These are phyloP conservation scores for Wickerhamiella domercqiae DNA, from an alignment of 805 yeast species.

Conservation along the genomic window DNA sequence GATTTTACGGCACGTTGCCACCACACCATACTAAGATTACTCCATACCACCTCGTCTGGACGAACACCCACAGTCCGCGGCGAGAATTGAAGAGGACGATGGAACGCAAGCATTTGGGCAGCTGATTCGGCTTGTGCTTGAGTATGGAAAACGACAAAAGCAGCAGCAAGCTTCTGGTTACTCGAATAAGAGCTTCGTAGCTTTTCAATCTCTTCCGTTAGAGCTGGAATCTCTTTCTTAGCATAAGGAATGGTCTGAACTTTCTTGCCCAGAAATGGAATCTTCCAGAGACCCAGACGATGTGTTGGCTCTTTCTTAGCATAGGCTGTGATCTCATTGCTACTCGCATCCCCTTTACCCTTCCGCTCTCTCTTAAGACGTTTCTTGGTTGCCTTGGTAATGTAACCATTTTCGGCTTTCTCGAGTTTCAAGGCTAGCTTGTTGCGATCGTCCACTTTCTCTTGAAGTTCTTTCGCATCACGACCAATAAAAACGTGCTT, in stretches of 20 bases:
- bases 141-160: constrained; percentile 64
- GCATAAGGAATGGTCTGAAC: constrained; percentile 72
- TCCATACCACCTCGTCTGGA: constrained; percentile 81
- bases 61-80: constrained; percentile 44
- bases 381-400: constrained; percentile 49
- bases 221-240: constrained; percentile 47
- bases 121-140: constrained; percentile 84
- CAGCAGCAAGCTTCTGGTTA: constrained; percentile 62
- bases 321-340: constrained; percentile 11
- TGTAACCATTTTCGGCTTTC: constrained; percentile 40
- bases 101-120: constrained; percentile 52
- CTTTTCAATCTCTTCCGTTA: constrained; percentile 47
- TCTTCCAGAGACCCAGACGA: constrained; percentile 36
- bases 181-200: constrained; percentile 40
- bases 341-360: constrained; percentile 24
- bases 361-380: constrained; percentile 54
- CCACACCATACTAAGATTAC: constrained; percentile 46
- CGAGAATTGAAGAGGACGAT: constrained; percentile 29
- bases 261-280: constrained; percentile 52
- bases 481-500: constrained; percentile 69
- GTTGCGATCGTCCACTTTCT: constrained; percentile 44
- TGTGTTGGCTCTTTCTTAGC: constrained; percentile 57
- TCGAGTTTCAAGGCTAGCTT: constrained; percentile 50
- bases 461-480: constrained; percentile 37
- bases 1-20: constrained; percentile 42